A percentile compares a stretch with the other conserved stretches of the same genome.
Evolutionary conservation across 306 rosid species (phyloP).

Genomic region (Trifolium fragiferum): DNA sequence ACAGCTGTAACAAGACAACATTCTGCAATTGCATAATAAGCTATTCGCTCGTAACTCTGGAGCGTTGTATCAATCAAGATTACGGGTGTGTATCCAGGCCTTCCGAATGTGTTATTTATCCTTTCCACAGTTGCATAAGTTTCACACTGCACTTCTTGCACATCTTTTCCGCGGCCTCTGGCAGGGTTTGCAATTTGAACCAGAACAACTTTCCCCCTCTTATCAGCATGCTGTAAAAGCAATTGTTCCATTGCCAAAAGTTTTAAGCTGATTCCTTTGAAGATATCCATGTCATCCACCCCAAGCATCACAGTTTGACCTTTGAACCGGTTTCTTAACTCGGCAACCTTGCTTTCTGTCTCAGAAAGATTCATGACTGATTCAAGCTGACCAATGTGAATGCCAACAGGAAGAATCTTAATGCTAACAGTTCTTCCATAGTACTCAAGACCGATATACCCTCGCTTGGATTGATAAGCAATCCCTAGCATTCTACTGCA

Average conservation of each 20-base stretch:
- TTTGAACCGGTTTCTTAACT: conserved; percentile 61
- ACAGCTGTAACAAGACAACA: conserved; percentile 94
- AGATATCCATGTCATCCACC: conserved; percentile 65
- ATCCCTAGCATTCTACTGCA: conserved; percentile 91
- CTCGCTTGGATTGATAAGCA: conserved; percentile 82
- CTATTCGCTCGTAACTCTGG: conserved; percentile 76
- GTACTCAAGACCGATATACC: conserved; percentile 92
- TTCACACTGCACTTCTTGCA: conserved; percentile 76
- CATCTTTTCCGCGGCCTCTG: conserved; percentile 86
- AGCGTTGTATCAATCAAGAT: conserved; percentile 76
- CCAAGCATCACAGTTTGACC: conserved; percentile 83
- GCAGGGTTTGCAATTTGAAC: conserved; percentile 94
- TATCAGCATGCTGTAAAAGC: conserved; percentile 79
- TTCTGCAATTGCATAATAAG: conserved; percentile 80
- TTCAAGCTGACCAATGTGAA: conserved; percentile 83
- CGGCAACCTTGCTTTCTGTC: conserved; percentile 72
- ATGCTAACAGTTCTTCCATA: conserved; percentile 79
- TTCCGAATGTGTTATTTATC: conserved; percentile 67
- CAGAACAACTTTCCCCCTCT: conserved; percentile 79
- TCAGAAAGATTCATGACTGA: conserved; percentile 62
- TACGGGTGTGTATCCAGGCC: conserved; percentile 77
- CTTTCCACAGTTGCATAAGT: conserved; percentile 67
- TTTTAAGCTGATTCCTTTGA: conserved; percentile 88
- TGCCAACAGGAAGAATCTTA: conserved; percentile 74
- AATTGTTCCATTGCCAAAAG: conserved; percentile 89